Base-by-base conservation (phyloP, 257 asterid genomes). In the Craterostigma plantagineum region DNA sequence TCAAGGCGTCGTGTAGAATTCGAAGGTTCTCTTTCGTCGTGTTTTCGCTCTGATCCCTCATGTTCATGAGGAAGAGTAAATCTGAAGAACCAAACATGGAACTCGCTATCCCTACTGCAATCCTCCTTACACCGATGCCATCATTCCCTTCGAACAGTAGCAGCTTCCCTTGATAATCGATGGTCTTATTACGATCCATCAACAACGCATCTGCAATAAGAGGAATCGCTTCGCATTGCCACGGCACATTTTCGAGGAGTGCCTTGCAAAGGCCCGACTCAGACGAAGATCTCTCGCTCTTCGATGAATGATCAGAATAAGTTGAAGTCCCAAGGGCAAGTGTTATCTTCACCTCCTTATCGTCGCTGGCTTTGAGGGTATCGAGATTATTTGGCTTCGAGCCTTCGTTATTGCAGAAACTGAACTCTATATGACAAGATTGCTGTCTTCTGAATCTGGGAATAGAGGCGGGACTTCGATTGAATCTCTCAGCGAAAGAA, bases 91-190 rank as follows among this genome's bases (percentile, higher is more conserved):
- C 91, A 35, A 60, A 56, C 54, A 74, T 10, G 14, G 69, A 42
- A 27, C 69, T 61, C 0, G 97, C 83, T 10, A 73, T 35, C 2
- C 68, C 70, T 34, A 61, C 30, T 10, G 92, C 92, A n/a, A 78
- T 34, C 55, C 79, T 71, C 42, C 65, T 57, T 33, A 70, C 71
- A 9, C 84, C 94, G 0, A 67, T 48, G 1, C 27, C 7, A 42
- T 86, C 97, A 53, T 76, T 66, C 50, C 94, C 97, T 52, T 63
- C 63, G 36, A 86, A 47, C 63, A 86, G 16, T 11, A 86, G 1
- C 70, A 91, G 67, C 52, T 52, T 52, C 4, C 65, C 65, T 6
- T 33, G 60, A n/a, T n/a, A n/a, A 40, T 50, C 48, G 16, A 5
- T 18, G n/a, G 33, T 50, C 33, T 52, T 59, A n/a, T n/a, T n/a